These are phyloP conservation scores for Sequoia sempervirens DNA, from an alignment of 75 land plant species.

Conservation along the genomic window DNA sequence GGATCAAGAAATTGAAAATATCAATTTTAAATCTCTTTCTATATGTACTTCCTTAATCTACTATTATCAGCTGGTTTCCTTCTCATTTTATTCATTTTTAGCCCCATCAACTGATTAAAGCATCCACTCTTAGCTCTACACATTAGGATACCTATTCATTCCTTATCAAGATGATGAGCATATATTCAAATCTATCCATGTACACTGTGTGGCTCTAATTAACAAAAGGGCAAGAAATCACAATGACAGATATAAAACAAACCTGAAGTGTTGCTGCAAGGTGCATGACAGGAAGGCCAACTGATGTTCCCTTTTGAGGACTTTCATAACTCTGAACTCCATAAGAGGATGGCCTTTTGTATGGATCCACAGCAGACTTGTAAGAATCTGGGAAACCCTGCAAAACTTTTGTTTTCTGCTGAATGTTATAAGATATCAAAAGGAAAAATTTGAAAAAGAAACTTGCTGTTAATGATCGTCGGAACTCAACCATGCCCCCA, in stretches of 20 bases:
- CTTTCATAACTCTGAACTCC: slow-evolving; percentile 77
- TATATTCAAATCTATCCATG: too few relatives aligned
- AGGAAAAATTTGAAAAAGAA: slow-evolving; percentile 94
- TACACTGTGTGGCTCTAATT: not conserved
- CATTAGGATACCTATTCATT: not conserved
- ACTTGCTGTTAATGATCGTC: slow-evolving; percentile 70
- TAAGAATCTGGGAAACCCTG: slow-evolving; percentile 47
- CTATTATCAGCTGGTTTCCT: not conserved
- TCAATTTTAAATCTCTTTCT: not conserved
- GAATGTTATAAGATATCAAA: slow-evolving; percentile 59
- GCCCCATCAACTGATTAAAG: not conserved
- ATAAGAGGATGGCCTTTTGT: slow-evolving; percentile 35
- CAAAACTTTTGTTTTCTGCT: slow-evolving; percentile 24
- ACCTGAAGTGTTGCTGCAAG: slow-evolving; percentile 89
- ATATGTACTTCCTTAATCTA: not conserved
- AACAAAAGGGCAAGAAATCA: not conserved
- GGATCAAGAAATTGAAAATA: not conserved
- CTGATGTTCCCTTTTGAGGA: slow-evolving; percentile 57
- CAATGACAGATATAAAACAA: not conserved
- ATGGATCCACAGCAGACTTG: slow-evolving; percentile 61
- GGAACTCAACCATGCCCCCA: slow-evolving; percentile 95
- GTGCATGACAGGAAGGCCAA: slow-evolving; percentile 85
- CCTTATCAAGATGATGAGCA: not conserved
- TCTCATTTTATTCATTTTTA: not conserved
- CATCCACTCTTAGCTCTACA: not conserved